Base-by-base conservation (phyloP, 768 basidiomycete species). In the Paxillus ammoniavirescens region DNA sequence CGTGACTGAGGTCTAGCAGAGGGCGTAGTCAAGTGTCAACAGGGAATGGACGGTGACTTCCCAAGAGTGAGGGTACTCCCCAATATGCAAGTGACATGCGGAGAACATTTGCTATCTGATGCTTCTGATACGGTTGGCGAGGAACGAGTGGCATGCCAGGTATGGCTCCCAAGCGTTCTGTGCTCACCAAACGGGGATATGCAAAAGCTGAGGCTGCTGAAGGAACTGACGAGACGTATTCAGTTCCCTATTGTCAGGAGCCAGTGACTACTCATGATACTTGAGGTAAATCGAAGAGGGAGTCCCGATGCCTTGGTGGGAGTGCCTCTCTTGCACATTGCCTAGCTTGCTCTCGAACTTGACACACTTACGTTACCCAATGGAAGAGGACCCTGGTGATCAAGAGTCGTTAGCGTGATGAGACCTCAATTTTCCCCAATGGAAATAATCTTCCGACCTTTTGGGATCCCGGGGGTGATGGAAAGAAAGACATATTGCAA, bases 301-400 rank as follows among this genome's bases (percentile, higher is more conserved):
- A 60, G 48, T 26, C 15, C 14, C 42, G 46, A 59, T 15, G 55
- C 5, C 40, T 53, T 45, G 14, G 42, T 26, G 35, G 23, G 45
- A n/a, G 45, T 45, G 38, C 13, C 43, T 50, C 54, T 56, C 36
- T 42, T 43, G 36, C 44, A 38, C n/a, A 47, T 9, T 47, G 50
- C 12, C 23, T 50, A 15, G 49, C 46, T 41, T 12, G 60, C 57
- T 55, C 57, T 61, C 63, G 67, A 62, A 55, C 58, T 42, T 18
- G 56, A 52, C 52, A 41, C 43, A 33, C 31, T 61, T 45, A 59
- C 55, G 60, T 61, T 61, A 56, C 55, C 26, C 41, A 69, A 68
- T 69, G 67, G 67, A 69, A 67, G 67, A 47, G 65, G 67, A 47
- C 38, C 53, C 56, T 69, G 67, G 53, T 45, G 60, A 68, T 69